phyloP scores from a whole-genome alignment of 106 monocot species.

The Acanthochlamys bracteata region DNA sequence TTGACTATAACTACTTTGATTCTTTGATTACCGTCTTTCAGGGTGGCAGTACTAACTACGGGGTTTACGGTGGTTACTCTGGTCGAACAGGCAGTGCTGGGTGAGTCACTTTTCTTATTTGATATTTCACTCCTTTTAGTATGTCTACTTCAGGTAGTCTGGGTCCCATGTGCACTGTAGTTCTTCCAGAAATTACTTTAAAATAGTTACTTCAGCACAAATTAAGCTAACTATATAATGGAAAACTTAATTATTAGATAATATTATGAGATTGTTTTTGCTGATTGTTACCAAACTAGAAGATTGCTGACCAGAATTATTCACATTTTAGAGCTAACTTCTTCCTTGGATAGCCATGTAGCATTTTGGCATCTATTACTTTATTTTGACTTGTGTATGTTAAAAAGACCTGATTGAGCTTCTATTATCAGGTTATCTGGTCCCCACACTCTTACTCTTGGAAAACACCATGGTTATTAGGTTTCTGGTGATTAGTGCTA shows the following conservation, averaged over 20 bases:
- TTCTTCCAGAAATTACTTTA: no score
- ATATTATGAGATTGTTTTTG: neutral
- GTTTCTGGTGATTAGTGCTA: slow-evolving; percentile 22
- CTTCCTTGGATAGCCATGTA: neutral
- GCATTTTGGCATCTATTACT: neutral
- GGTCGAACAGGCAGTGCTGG: slow-evolving; percentile 70
- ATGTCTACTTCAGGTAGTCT: no score
- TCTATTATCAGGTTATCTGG: slow-evolving; percentile 82
- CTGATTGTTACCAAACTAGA: no score
- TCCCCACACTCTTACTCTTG: slow-evolving; percentile 55
- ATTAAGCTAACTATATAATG: no score
- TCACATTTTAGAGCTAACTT: neutral
- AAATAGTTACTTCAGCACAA: no score
- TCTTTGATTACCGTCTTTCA: slow-evolving; percentile 11
- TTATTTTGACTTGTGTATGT: slow-evolving; percentile 10
- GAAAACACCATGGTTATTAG: slow-evolving; percentile 93
- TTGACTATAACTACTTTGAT: no score
- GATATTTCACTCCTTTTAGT: no score
- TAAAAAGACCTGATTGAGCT: slow-evolving; percentile 29
- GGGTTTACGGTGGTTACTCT: slow-evolving; percentile 56
- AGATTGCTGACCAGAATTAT: no score
- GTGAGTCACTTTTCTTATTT: slow-evolving; percentile 29
- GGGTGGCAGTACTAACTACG: slow-evolving; percentile 65
- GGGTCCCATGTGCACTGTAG: no score
- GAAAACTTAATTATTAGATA: neutral